Evolutionary conservation across 1,139 yeast genomes (phyloP).

Genomic region (Schizosaccharomyces versatilis): DNA sequence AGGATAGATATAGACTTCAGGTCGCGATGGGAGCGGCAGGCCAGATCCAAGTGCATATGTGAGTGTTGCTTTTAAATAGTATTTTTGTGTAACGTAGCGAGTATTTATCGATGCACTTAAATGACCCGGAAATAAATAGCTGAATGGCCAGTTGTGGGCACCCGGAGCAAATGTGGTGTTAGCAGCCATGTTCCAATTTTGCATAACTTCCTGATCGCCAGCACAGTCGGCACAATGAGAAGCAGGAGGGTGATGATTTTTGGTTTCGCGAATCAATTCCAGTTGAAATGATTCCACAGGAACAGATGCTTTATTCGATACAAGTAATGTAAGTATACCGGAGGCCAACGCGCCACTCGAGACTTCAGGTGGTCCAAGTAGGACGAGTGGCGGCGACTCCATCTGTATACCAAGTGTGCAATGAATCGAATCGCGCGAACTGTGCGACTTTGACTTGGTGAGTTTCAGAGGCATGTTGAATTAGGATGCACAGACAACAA

Average conservation of each 20-base stretch:
- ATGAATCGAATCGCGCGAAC: neutral
- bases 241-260: constrained; percentile 41
- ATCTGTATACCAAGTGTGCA: constrained; percentile 34
- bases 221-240: constrained; percentile 36
- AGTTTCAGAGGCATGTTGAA: neutral
- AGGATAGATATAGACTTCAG: constrained; percentile 25
- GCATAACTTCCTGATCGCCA: constrained; percentile 35
- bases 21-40: neutral
- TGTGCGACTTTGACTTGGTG: neutral
- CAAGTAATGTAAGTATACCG: constrained; percentile 32
- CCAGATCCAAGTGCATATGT: neutral
- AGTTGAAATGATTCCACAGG: constrained; percentile 37
- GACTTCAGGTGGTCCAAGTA: constrained; percentile 59
- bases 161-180: constrained; percentile 35
- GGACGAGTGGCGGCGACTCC: constrained; percentile 76
- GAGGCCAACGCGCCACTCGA: constrained; percentile 71
- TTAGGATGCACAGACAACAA: neutral
- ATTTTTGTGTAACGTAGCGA: constrained; percentile 35
- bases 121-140: constrained; percentile 79
- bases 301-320: constrained; percentile 16
- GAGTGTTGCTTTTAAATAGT: constrained; percentile 40
- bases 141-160: constrained; percentile 73
- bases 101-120: constrained; percentile 60
- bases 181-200: constrained; percentile 70
- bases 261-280: constrained; percentile 48